Percentiles rank a stretch among this genome's conserved stretches.
Conservation (phyloP, 495 filamentous ascomycete genomes). For the Choiromyces venosus region DNA sequence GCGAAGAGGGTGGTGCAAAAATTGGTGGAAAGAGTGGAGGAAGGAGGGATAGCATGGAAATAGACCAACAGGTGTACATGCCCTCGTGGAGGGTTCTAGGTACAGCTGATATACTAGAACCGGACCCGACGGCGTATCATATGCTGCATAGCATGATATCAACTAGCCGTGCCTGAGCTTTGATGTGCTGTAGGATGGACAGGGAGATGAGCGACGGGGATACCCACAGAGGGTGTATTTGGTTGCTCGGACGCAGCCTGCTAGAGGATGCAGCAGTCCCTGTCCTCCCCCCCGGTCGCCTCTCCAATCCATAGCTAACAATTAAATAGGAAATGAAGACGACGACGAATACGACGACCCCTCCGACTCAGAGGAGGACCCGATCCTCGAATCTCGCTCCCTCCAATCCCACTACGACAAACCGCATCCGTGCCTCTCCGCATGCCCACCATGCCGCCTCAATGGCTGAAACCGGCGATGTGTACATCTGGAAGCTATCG, state of each 20-base stretch:
- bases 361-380: too few species aligned
- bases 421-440: conserved; percentile 63
- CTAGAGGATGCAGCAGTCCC: conserved; percentile 68
- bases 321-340: too few species aligned
- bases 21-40: conserved; percentile 84
- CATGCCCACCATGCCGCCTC: conserved; percentile 80
- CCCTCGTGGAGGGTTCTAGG: conserved; percentile 75
- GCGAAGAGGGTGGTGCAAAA: conserved; percentile 62
- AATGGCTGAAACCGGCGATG: too few species aligned
- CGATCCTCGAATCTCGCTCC: too few species aligned
- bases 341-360: too few species aligned
- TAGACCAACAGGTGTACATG: too few species aligned
- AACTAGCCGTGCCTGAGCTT: conserved; percentile 97
- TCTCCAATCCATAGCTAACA: conserved; percentile 68
- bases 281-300: conserved; percentile 65
- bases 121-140: conserved; percentile 85
- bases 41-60: conserved; percentile 87
- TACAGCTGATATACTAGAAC: conserved; percentile 79
- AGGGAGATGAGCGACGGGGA: conserved; percentile 81
- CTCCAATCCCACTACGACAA: too few species aligned
- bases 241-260: conserved; percentile 88
- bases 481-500: too few species aligned
- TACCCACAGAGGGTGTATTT: conserved; percentile 93
- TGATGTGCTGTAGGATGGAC: too few species aligned
- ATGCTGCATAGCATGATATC: conserved; percentile 87